Base-by-base conservation (phyloP, 192 early-diverging fungal species). In the Umbelopsis sp. region DNA sequence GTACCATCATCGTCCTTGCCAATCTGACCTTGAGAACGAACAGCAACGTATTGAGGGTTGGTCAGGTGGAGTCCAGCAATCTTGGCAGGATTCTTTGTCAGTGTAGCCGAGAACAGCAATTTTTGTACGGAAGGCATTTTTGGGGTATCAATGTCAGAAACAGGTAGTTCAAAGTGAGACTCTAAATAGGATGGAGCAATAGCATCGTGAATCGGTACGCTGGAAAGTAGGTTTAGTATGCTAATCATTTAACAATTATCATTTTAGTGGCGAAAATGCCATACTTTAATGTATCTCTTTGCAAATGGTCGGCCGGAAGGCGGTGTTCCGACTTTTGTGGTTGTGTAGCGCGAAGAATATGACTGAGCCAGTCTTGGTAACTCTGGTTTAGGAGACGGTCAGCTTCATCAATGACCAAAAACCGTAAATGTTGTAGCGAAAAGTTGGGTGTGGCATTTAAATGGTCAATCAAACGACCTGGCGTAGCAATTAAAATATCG, bases 401-500 rank as follows among this genome's bases (percentile, higher is more conserved):
- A 1, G 97, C 97, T 74, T 99, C 97, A 84, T 99, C 97, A 59
- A 98, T 91, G 16, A 89, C 92, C 84, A 97, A 81, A 77, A 96
- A 98, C 71, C 95, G 83, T 50, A 98, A 77, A 80, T 99, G 95
- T 65, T 93, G 91, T 25, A 98, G 82, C 29, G 96, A 93, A 78
- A 97, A 98, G 65, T 91, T 92, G 5, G 82, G 86, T 20, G 94
- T 97, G 9, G 77, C 83, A n/a, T 88, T 80, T 66, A 99, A 75
- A 76, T 98, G 97, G 68, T 99, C 96, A 16, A 94, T 89, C 70
- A 99, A 75, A 62, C 96, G 86, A 34, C 97, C 97, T n/a, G 97
- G 97, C 24, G 97, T 99, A 16, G 94, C 89, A 44, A 99, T 90
- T 25, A 99, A 70, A 65, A 99, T 91, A 71, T 99, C 97, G 10